A percentile compares a stretch with the other conserved stretches of the same genome.
Evolutionary conservation across 768 basidiomycete genomes (phyloP).

Genomic region (Naganishia friedmannii): DNA sequence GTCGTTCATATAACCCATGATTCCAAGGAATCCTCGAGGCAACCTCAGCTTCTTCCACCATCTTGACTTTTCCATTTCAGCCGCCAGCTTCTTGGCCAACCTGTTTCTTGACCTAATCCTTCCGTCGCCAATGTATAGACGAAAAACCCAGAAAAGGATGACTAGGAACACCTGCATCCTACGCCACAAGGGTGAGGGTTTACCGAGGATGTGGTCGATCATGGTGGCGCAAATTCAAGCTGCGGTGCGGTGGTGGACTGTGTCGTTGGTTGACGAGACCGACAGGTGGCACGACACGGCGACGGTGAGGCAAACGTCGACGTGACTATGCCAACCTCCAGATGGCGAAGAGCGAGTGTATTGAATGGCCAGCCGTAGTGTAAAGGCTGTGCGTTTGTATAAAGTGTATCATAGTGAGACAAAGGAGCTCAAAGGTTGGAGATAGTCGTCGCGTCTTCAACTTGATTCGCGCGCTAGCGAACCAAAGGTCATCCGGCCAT

Average conservation of each 20-base stretch:
- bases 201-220: constrained; percentile 90
- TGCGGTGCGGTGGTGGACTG: not conserved
- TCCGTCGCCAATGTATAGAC: constrained; percentile 63
- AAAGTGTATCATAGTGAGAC: constrained; percentile 5
- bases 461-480: not conserved
- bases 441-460: not conserved
- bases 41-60: constrained; percentile 19
- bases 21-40: constrained; percentile 29
- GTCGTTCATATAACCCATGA: constrained; percentile 43
- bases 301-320: not conserved
- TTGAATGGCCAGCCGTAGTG: no score
- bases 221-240: constrained; percentile 54
- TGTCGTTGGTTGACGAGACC: not conserved
- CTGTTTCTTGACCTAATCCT: constrained; percentile 20
- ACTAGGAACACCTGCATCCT: constrained; percentile 87
- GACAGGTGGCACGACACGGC: not conserved
- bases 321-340: not conserved
- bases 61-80: constrained; percentile 36
- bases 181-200: constrained; percentile 86
- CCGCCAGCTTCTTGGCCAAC: constrained; percentile 36
- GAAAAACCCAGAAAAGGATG: constrained; percentile 85
- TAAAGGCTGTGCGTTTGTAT: not conserved
- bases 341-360: not conserved
- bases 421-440: not conserved
- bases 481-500: not conserved